Percentiles rank a stretch among this genome's conserved stretches.
Evolutionary conservation across 2,329 filamentous ascomycete genomes (phyloP).

Genomic region (Lithohypha guttulata): DNA sequence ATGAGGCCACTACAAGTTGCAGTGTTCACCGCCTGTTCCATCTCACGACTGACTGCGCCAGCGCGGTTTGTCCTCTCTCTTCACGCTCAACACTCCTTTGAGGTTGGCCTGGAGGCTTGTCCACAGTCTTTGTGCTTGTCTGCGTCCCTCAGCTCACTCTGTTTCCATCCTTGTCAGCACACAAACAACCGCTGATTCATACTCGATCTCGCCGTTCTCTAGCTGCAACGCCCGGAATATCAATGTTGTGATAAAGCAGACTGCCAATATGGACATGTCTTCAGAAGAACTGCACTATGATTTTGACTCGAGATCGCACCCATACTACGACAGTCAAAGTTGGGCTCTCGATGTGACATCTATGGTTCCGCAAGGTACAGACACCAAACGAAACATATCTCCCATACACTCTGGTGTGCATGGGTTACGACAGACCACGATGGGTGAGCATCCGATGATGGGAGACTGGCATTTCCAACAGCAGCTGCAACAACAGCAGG

Average conservation of each 20-base stretch:
- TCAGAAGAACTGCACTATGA: constrained; percentile 37
- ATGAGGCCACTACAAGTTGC: too few species aligned
- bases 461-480: constrained; percentile 33
- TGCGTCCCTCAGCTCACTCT: constrained; percentile 14
- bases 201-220: constrained; percentile 17
- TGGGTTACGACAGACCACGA: constrained; percentile 31
- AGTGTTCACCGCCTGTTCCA: constrained; percentile 6
- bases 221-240: constrained; percentile 12
- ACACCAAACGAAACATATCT: constrained; percentile 31
- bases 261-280: constrained; percentile 36
- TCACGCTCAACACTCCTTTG: constrained; percentile 23
- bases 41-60: constrained; percentile 1
- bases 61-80: constrained; percentile 4
- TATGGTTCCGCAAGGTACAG: constrained; percentile 20
- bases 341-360: constrained; percentile 36
- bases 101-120: constrained; percentile 26
- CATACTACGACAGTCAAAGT: constrained; percentile 32
- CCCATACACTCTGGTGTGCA: constrained; percentile 34
- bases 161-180: constrained; percentile 12
- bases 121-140: constrained; percentile 14
- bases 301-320: constrained; percentile 34
- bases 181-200: constrained; percentile 4
- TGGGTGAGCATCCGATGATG: constrained; percentile 36
- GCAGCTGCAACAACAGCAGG: constrained; percentile 6
- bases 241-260: constrained; percentile 17